phyloP scores from a whole-genome alignment of 169 alveolate genomes.

The Cryptosporidium ubiquitum region DNA sequence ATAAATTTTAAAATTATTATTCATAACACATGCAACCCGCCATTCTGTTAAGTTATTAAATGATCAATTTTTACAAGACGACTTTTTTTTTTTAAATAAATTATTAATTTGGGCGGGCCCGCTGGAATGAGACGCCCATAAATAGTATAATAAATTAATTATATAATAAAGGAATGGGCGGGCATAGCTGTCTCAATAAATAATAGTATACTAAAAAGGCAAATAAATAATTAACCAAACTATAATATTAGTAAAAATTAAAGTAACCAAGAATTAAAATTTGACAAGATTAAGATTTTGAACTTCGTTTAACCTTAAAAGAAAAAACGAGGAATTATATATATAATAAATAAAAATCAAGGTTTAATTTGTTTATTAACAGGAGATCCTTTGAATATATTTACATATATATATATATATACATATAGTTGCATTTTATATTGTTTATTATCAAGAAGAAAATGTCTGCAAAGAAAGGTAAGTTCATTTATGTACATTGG shows the following conservation, averaged over 20 bases:
- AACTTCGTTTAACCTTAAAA: background rate
- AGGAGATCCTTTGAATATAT: background rate
- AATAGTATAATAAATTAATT: background rate
- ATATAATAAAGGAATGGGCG: background rate
- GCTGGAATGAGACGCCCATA: background rate
- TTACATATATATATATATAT: no score
- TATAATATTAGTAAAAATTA: background rate
- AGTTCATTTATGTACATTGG: background rate
- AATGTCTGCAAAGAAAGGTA: slow-evolving; percentile 70
- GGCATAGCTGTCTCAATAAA: slow-evolving; percentile 8
- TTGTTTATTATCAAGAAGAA: background rate
- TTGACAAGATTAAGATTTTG: background rate
- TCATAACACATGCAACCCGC: no score
- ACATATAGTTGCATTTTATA: background rate
- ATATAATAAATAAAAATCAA: background rate
- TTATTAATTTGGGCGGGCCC: background rate
- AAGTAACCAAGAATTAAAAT: background rate
- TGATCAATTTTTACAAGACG: no score
- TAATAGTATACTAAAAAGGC: background rate
- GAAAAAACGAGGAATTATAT: background rate
- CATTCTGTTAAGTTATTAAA: no score
- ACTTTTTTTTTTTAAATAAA: no score
- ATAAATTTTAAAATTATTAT: no score
- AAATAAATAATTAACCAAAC: background rate
- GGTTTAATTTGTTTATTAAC: background rate